Base-by-base conservation (phyloP, 78 protist species). In the Cyanophora paradoxa region DNA sequence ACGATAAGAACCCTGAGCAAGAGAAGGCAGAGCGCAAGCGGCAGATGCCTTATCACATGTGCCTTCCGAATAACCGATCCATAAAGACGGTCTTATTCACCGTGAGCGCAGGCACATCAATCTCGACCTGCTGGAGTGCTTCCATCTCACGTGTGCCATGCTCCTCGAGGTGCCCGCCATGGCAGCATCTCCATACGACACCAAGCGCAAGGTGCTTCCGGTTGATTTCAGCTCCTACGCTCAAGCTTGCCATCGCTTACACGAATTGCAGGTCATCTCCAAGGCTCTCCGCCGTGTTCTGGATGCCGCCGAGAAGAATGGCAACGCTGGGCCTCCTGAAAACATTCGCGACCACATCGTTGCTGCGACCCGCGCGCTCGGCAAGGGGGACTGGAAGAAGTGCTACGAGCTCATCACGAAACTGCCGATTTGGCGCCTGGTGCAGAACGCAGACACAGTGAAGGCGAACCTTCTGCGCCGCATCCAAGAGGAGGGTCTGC, bases 21-120 rank as follows among this genome's bases (percentile, higher is more conserved):
- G 93, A 92, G 79, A 75, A 81, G 52, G 66, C 42, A 17, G 95
- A 89, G 82, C 52, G 75, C 24, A 37, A 58, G 48, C 79, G 95
- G 26, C 82, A 79, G 63, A 48, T 90, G 41, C 98, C 98, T 52
- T 89, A 85, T 82, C 98, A 93, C 88, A 80, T 91, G n/a, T n/a
- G n/a, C n/a, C n/a, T n/a, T n/a, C n/a, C n/a, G n/a, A n/a, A n/a
- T n/a, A n/a, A n/a, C n/a, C n/a, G n/a, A n/a, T n/a, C n/a, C n/a
- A n/a, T n/a, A n/a, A n/a, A n/a, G n/a, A n/a, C n/a, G n/a, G n/a
- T n/a, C n/a, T n/a, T n/a, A n/a, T n/a, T n/a, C n/a, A n/a, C n/a
- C n/a, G n/a, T n/a, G n/a, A n/a, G n/a, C n/a, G n/a, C n/a, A n/a
- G n/a, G 94, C 95, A 92, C 92, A 87, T 95, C 75, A 91, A 90